Base-by-base conservation (phyloP, 2,329 filamentous ascomycete species). In the Fusarium sp. region DNA sequence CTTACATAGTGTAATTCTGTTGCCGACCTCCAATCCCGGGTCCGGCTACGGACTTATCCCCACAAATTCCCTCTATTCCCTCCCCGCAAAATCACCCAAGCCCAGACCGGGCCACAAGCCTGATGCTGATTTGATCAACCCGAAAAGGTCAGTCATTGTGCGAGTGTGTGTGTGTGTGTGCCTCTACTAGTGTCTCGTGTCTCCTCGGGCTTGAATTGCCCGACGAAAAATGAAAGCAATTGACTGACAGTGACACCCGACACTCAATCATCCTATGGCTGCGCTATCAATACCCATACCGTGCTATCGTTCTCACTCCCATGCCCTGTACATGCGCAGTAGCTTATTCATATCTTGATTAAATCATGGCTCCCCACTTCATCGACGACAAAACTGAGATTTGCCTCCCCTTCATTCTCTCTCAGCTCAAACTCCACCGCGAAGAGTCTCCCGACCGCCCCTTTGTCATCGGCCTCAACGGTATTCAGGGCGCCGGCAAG, bases 401-500 rank as follows among this genome's bases (percentile, higher is more conserved):
- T 80, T 94, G 92, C 84, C 89, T 95, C 73, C 92, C 93, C 28
- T 96, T 96, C 81, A 92, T 95, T 69, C 86, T 93, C 41, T 84
- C 88, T 44, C 89, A 87, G 51, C 85, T 94, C 64, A 80, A 85
- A 66, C 72, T 81, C 41, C 88, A 92, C 80, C 84, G 84, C 69
- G 65, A 80, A 60, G 59, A 73, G 45, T 63, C 71, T 36, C 74
- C 83, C 82, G 63, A 74, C 77, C 88, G 87, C 26, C 94, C 95
- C 35, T 80, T 98, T 82, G 90, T 98, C 81, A 88, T 98, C 72
- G 96, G 95, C 52, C 88, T 98, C 78, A 97, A 97, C 78, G 96
- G 95, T 69, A 90, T 98, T 35, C 96, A 98, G 84, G 96, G 96
- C 69, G 92, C 94, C 42, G 96, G 96, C 75, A 98, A 98, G 85